These are phyloP conservation scores for Ceratocystis destructans DNA, from an alignment of 2,329 filamentous ascomycete genomes.

Conservation along the genomic window DNA sequence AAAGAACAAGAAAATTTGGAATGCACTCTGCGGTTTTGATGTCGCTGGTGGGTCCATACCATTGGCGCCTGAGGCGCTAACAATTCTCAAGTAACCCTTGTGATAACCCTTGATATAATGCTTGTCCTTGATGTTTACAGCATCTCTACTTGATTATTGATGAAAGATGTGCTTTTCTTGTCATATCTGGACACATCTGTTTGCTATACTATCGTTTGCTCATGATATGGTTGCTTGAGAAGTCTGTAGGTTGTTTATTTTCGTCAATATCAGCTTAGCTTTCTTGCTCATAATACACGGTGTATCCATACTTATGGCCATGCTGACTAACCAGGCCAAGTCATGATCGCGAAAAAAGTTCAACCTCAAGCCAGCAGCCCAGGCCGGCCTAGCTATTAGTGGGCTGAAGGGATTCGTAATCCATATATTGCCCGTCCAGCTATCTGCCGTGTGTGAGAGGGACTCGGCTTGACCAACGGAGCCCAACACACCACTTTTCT, in stretches of 20 bases:
- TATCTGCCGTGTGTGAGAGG: background rate
- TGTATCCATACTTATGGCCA: constrained; percentile 10
- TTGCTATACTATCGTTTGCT: too few relatives aligned
- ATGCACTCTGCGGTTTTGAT: constrained; percentile 14
- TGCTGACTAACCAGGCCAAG: constrained; percentile 13
- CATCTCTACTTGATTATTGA: background rate
- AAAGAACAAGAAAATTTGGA: constrained; percentile 21
- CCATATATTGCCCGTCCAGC: background rate
- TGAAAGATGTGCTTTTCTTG: background rate
- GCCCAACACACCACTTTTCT: background rate
- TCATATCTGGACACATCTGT: too few relatives aligned
- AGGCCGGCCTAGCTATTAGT: constrained; percentile 1
- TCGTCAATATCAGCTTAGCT: too few relatives aligned
- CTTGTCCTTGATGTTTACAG: too few relatives aligned
- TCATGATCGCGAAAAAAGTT: constrained; percentile 19
- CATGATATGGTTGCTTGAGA: too few relatives aligned
- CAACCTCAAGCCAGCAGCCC: constrained; percentile 13
- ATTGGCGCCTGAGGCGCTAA: constrained; percentile 4
- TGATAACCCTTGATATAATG: background rate
- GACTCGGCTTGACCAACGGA: background rate
- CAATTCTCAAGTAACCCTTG: background rate
- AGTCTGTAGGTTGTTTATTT: too few relatives aligned
- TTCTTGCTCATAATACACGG: too few relatives aligned
- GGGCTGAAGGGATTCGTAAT: constrained; percentile 7
- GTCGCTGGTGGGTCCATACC: background rate